These are phyloP conservation scores for Phytophthora rubi DNA, from an alignment of 352 stramenopile species.

Conservation along the genomic window DNA sequence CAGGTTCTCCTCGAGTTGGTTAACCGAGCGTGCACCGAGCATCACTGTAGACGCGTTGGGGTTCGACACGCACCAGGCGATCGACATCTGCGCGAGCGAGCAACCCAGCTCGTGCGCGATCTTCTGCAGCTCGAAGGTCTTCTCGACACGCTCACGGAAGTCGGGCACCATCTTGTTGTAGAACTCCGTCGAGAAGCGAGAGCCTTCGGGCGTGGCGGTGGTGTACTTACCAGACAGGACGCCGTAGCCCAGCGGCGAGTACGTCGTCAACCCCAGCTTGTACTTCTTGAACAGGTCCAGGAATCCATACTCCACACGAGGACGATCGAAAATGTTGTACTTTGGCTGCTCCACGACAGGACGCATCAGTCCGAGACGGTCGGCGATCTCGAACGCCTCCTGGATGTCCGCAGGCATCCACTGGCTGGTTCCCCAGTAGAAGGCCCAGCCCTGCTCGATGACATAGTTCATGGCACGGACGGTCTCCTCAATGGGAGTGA, in stretches of 20 bases:
- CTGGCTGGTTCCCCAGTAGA: constrained; percentile 49
- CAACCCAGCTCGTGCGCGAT: constrained; percentile 45
- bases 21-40: constrained; percentile 49
- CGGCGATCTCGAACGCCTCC: constrained; percentile 47
- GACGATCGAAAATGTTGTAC: constrained; percentile 76
- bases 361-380: constrained; percentile 36
- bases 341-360: constrained; percentile 58
- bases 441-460: constrained; percentile 30
- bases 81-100: constrained; percentile 30
- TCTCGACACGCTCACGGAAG: constrained; percentile 34
- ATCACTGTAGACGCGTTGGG: constrained; percentile 57
- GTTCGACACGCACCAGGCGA: constrained; percentile 52
- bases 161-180: constrained; percentile 41
- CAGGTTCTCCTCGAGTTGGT: constrained; percentile 68
- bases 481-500: constrained; percentile 38
- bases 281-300: constrained; percentile 58
- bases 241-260: constrained; percentile 49
- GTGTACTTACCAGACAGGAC: constrained; percentile 69
- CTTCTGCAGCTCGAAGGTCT: constrained; percentile 43
- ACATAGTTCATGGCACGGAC: constrained; percentile 34
- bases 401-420: constrained; percentile 63
- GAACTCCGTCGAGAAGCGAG: constrained; percentile 36
- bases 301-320: constrained; percentile 63
- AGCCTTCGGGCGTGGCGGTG: constrained; percentile 25
- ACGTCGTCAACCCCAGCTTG: constrained; percentile 62